Evolutionary conservation across 140 eudicot species (phyloP), one percentile per base, ranked within the genome.

Genomic region (Erigeron philadelphicus): DNA sequence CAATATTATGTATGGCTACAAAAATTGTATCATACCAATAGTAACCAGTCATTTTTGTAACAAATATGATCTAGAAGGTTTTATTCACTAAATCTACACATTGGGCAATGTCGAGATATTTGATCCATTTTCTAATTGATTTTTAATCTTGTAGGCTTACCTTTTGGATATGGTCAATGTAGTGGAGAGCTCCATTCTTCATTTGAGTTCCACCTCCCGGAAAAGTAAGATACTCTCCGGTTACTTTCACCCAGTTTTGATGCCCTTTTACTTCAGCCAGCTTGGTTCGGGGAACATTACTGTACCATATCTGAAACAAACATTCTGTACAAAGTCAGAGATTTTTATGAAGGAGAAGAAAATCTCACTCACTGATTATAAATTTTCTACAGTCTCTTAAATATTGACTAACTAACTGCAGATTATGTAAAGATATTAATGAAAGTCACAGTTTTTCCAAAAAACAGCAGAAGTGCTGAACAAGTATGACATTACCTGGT

Each of bases 181-280:
- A 83, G 71, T 80, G 84, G 61, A 72, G 76, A 13, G 87, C 84
- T 25, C 87, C 87, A n/a, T 83, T 78, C 70, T 67, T 79, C 64
- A 83, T 76, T 62, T 83, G 87, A 70, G 87, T 83, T 17, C 87
- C 87, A 21, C 87, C 87, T 15, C 87, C 87, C 3, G 87, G 87
- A 60, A 83, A 83, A 17, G 82, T 19, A 64, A 83, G 84, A 76
- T 83, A 79, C 23, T 83, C 84, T n/a, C 87, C 87, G 3, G 64
- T 72, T 46, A 79, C 84, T 58, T 79, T 77, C 57, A 83, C 87
- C 87, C 87, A 83, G 21, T 83, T 83, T 71, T 83, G 87, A 73
- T 83, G 87, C 75, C 87, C 87, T 77, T 83, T 83, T n/a, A 83
- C 80, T 63, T 59, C 84, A 31, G 84, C 87, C 69, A 83, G 72